Conservation (phyloP, 768 basidiomycete species). For the Phylloporus scabripes region DNA sequence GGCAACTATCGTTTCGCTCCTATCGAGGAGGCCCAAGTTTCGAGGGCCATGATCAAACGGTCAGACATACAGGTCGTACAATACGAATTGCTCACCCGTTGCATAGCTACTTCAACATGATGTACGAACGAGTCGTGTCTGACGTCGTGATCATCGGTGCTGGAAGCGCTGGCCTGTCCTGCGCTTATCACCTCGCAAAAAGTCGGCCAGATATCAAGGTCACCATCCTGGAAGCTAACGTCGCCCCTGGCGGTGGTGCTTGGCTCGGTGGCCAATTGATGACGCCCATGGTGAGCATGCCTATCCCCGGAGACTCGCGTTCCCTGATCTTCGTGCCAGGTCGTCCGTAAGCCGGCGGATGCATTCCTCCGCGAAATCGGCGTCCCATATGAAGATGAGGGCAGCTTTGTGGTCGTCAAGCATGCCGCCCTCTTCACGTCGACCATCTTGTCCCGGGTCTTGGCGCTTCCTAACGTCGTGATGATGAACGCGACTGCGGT, state of each 20-base stretch:
- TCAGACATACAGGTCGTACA: slow-evolving; percentile 20
- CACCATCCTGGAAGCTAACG: slow-evolving; percentile 68
- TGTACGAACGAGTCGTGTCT: slow-evolving; percentile 70
- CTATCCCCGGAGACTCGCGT: not conserved
- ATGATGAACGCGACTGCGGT: slow-evolving; percentile 76
- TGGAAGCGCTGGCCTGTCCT: slow-evolving; percentile 63
- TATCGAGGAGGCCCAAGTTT: slow-evolving; percentile 70
- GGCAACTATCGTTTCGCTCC: slow-evolving; percentile 67
- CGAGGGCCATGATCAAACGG: slow-evolving; percentile 73
- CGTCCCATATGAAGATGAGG: slow-evolving; percentile 74
- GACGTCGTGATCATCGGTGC: slow-evolving; percentile 77
- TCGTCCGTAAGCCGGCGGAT: slow-evolving; percentile 74
- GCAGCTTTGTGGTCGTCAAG: slow-evolving; percentile 71
- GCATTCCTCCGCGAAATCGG: slow-evolving; percentile 63
- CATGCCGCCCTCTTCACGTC: slow-evolving; percentile 80
- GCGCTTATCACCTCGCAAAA: slow-evolving; percentile 68
- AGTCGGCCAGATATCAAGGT: slow-evolving; percentile 61
- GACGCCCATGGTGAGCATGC: slow-evolving; percentile 59
- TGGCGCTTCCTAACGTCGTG: slow-evolving; percentile 65
- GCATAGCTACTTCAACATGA: slow-evolving; percentile 61
- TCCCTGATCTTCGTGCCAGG: slow-evolving; percentile 32
- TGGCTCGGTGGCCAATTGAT: slow-evolving; percentile 79
- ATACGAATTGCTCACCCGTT: not conserved
- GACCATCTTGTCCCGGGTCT: slow-evolving; percentile 64
- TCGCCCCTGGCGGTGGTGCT: slow-evolving; percentile 74